Evolutionary conservation across 2,329 filamentous ascomycete genomes (phyloP), one percentile per base, ranked within the genome.

Genomic region (Ambrosiella beaveri): DNA sequence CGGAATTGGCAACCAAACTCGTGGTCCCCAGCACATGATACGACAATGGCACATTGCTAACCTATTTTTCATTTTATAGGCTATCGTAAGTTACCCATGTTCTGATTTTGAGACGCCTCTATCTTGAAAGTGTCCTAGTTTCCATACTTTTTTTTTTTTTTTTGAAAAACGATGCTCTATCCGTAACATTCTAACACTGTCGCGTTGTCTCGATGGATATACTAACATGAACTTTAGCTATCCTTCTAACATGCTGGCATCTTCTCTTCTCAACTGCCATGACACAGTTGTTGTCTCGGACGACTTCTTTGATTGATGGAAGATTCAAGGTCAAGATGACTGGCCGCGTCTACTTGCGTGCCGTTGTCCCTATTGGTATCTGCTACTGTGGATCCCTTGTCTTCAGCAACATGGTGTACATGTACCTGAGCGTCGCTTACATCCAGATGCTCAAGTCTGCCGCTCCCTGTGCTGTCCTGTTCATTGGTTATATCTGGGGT

Each of bases 391-490:
- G 79, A 64, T 81, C 78, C 61, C 77, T 85, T 66, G 73, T 85
- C 64, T 84, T 78, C 68, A 81, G 79, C 63, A 85, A 85, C 68
- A 70, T 83, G 66, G 79, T 81, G 62, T 85, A 85, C 66, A 74
- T 85, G 57, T 82, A 85, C 67, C 75, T 85, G 57, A 81, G 75
- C 58, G 80, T 85, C 57, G 75, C 80, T 45, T 85, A 85, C 66
- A 84, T 84, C 63, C 82, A 85, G 71, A 85, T 85, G 80, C 74
- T 85, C 65, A 86, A 76, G 77, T 79, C 83, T 59, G 81, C 78
- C 51, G 80, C 79, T 5, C 82, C 83, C 36, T 82, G 85, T 60
- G 80, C 78, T 56, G 82, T 84, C 19, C 75, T 86, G 55, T 70
- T 86, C 64, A 74, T 77, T 51, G 79, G 78, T n/a, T 86, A 82